Evolutionary conservation across 352 stramenopile species (phyloP).

Genomic region (Pythium pyrilobum): DNA sequence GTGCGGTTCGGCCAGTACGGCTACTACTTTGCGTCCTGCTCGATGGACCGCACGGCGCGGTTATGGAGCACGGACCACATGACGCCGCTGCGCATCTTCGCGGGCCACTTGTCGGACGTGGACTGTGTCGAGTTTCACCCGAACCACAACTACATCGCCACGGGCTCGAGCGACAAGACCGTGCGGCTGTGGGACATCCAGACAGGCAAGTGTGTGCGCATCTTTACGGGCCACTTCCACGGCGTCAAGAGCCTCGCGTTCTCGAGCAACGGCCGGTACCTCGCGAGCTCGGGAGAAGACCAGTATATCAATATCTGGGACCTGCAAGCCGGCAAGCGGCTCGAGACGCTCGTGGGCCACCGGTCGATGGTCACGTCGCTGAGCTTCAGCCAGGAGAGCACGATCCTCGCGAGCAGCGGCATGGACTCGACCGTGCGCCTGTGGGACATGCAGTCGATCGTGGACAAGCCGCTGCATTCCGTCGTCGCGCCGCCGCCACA

Average conservation of each 20-base stretch:
- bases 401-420: conserved; percentile 64
- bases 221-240: conserved; percentile 89
- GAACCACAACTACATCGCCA: conserved; percentile 95
- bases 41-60: conserved; percentile 90
- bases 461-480: conserved; percentile 33
- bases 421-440: conserved; percentile 77
- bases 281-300: conserved; percentile 80
- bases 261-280: conserved; percentile 87
- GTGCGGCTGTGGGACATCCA: conserved; percentile 94
- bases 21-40: conserved; percentile 95
- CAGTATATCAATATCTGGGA: conserved; percentile 94
- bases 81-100: conserved; percentile 90
- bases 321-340: conserved; percentile 81
- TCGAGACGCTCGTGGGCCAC: conserved; percentile 80
- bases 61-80: conserved; percentile 93
- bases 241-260: conserved; percentile 88
- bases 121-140: conserved; percentile 92
- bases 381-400: conserved; percentile 73
- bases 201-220: conserved; percentile 87
- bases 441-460: conserved; percentile 81
- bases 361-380: conserved; percentile 70
- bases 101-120: conserved; percentile 91
- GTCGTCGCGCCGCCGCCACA: not conserved
- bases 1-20: conserved; percentile 86
- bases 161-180: conserved; percentile 92